These are phyloP conservation scores for Penicillium antarcticum DNA, from an alignment of 495 filamentous ascomycete species.

Conservation along the genomic window DNA sequence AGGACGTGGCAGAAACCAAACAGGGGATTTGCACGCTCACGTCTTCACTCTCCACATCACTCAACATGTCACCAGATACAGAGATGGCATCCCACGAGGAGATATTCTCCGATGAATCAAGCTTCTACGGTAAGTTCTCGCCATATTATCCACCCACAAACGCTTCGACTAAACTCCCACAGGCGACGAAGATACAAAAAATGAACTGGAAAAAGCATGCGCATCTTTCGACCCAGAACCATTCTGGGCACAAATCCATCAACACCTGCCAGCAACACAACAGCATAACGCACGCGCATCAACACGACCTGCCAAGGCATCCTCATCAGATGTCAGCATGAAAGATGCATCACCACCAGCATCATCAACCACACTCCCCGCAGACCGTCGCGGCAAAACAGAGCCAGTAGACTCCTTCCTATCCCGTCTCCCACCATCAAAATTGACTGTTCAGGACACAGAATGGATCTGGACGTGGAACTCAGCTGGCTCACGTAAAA, in stretches of 20 bases:
- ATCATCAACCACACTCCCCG: conserved; percentile 44
- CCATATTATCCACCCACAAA: not conserved
- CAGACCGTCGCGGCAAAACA: conserved; percentile 34
- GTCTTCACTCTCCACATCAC: not conserved
- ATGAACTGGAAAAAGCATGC: conserved; percentile 31
- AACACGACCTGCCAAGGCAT: not conserved
- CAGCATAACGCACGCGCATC: conserved; percentile 15
- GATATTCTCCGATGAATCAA: conserved; percentile 62
- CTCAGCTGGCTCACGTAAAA: conserved; percentile 33
- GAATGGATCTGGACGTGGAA: conserved; percentile 67
- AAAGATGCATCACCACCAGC: conserved; percentile 11
- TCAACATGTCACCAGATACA: not conserved
- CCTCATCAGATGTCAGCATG: conserved; percentile 4
- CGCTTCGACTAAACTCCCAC: conserved; percentile 13
- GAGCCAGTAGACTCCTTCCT: conserved; percentile 65
- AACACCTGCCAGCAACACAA: conserved; percentile 28
- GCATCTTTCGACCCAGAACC: conserved; percentile 40
- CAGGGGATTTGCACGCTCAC: not conserved
- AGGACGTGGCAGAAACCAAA: not conserved
- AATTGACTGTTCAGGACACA: conserved; percentile 28
- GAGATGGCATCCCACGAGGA: conserved; percentile 37
- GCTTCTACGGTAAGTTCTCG: conserved; percentile 60
- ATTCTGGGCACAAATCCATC: conserved; percentile 43
- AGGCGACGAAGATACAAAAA: conserved; percentile 53
- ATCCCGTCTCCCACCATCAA: conserved; percentile 59